These are phyloP conservation scores for Nemania sp. DNA, from an alignment of 2,329 filamentous ascomycete genomes.

Conservation along the genomic window DNA sequence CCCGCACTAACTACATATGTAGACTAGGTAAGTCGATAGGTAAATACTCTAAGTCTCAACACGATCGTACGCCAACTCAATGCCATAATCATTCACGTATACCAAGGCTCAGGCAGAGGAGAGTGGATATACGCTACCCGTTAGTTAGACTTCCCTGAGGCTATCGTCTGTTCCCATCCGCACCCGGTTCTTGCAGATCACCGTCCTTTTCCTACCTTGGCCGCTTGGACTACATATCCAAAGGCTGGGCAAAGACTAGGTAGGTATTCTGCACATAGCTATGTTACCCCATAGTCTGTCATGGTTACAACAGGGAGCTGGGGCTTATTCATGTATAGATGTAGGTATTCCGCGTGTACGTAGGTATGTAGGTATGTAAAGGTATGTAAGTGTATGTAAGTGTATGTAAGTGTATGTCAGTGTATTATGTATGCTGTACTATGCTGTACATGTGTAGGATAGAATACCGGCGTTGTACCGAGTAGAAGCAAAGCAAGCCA, in stretches of 20 bases:
- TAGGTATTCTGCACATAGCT: neutral
- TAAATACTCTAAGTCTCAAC: neutral
- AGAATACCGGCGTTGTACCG: conserved; percentile 11
- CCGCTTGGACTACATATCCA: neutral
- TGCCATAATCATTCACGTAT: conserved; percentile 4
- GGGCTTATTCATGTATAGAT: no score
- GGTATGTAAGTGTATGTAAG: neutral
- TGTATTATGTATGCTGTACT: neutral
- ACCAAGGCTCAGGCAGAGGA: conserved; percentile 16
- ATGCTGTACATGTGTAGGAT: neutral
- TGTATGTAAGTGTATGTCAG: neutral
- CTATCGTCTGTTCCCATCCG: conserved; percentile 16
- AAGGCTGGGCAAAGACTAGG: conserved; percentile 14
- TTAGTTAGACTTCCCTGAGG: conserved; percentile 12
- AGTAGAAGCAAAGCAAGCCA: conserved; percentile 16
- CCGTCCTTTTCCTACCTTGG: conserved; percentile 19
- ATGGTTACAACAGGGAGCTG: neutral
- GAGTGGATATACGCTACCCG: conserved; percentile 13
- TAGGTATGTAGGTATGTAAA: neutral
- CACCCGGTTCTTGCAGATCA: conserved; percentile 11
- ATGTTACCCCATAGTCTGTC: conserved; percentile 3
- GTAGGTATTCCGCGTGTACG: neutral
- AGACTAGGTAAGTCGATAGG: neutral
- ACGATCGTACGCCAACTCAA: conserved; percentile 7
- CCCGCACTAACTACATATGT: neutral